Conservation (phyloP, 2,329 filamentous ascomycete species). For the Pseudocercospora fuligena region DNA sequence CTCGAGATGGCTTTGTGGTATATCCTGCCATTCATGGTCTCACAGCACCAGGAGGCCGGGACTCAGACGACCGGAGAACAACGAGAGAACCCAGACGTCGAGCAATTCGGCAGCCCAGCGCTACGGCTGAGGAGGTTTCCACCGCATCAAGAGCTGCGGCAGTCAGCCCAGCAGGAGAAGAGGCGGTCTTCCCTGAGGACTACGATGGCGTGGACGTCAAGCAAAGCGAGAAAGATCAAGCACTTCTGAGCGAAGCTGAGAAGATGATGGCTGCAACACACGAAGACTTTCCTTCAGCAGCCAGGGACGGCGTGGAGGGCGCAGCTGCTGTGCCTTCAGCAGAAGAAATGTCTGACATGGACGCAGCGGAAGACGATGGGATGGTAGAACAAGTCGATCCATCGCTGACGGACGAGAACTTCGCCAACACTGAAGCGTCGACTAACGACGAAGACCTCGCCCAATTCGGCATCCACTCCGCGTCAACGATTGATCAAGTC, state of each 20-base stretch:
- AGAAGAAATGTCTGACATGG: constrained; percentile 3
- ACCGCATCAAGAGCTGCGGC: not conserved
- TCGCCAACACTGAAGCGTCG: constrained; percentile 1
- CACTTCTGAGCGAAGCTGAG: constrained; percentile 22
- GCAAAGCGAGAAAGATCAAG: constrained; percentile 26
- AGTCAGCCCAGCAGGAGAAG: constrained; percentile 1
- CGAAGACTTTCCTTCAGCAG: not conserved
- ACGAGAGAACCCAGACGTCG: constrained; percentile 1
- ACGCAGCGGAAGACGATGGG: not conserved
- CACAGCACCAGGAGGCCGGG: constrained; percentile 27
- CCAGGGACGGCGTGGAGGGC: not conserved
- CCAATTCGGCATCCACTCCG: constrained; percentile 22
- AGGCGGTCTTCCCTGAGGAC: constrained; percentile 19
- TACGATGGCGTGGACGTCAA: constrained; percentile 22
- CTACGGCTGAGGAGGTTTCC: constrained; percentile 5
- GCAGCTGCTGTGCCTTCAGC: not conserved
- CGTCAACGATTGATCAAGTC: not conserved
- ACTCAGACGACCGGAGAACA: not conserved
- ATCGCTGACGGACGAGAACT: constrained; percentile 22
- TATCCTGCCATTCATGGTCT: constrained; percentile 53
- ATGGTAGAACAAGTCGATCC: constrained; percentile 16
- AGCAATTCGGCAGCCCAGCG: not conserved
- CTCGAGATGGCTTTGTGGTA: constrained; percentile 61
- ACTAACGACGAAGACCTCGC: constrained; percentile 18
- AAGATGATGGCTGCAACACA: constrained; percentile 9